These are phyloP conservation scores for Leccinum uliginosum DNA, from an alignment of 768 basidiomycete species.

Conservation along the genomic window DNA sequence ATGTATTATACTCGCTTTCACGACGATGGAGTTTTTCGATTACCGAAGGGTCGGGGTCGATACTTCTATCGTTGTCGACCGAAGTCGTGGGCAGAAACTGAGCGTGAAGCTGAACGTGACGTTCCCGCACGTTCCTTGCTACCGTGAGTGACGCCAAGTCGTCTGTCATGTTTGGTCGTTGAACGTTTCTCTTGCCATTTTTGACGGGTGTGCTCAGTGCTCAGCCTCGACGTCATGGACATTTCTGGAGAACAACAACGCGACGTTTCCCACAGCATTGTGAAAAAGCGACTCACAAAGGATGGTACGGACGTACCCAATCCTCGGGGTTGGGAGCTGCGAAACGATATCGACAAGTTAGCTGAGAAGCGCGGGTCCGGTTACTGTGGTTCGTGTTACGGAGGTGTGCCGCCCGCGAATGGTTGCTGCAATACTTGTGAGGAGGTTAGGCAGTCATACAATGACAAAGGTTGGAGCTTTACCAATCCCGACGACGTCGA, in stretches of 20 bases:
- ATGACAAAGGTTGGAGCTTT: slow-evolving; percentile 94
- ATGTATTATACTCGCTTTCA: slow-evolving; percentile 88
- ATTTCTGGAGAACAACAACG: slow-evolving; percentile 94
- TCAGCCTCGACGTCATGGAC: slow-evolving; percentile 97
- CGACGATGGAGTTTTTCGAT: slow-evolving; percentile 92
- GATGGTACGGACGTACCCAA: slow-evolving; percentile 57
- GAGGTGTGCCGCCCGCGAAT: slow-evolving; percentile 65
- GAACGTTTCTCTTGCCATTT: background rate
- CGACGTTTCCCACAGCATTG: slow-evolving; percentile 84
- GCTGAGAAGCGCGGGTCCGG: slow-evolving; percentile 52
- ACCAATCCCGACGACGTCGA: slow-evolving; percentile 85
- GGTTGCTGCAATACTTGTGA: slow-evolving; percentile 98
- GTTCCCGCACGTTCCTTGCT: slow-evolving; percentile 96
- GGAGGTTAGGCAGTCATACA: slow-evolving; percentile 86
- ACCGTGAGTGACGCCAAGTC: slow-evolving; percentile 57
- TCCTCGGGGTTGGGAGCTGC: slow-evolving; percentile 56
- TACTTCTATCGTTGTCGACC: slow-evolving; percentile 92
- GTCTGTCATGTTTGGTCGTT: background rate
- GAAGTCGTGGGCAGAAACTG: slow-evolving; percentile 90
- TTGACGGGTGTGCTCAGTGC: slow-evolving; percentile 48
- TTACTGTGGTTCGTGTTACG: slow-evolving; percentile 97
- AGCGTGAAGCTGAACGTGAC: slow-evolving; percentile 89
- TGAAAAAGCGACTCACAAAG: slow-evolving; percentile 72
- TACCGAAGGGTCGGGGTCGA: slow-evolving; percentile 84
- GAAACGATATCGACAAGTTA: slow-evolving; percentile 84